A percentile compares a stretch with the other conserved stretches of the same genome.
phyloP scores from a whole-genome alignment of 495 filamentous ascomycete species.

The Aspergillus conjunctus region DNA sequence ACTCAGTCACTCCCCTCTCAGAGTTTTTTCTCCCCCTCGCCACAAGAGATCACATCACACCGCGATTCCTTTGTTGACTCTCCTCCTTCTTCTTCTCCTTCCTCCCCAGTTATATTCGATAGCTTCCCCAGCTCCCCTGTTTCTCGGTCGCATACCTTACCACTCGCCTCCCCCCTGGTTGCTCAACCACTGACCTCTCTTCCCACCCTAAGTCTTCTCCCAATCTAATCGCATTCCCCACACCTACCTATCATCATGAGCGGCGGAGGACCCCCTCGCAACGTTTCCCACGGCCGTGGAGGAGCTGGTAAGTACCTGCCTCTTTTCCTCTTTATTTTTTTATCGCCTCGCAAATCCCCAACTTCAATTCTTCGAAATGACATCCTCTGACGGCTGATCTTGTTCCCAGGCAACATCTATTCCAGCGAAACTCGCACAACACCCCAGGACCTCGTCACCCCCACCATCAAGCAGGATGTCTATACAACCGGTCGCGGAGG shows the following conservation, averaged over 20 bases:
- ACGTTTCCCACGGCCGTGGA: constrained; percentile 57
- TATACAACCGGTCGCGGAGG: constrained; percentile 83
- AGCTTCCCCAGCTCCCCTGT: background rate
- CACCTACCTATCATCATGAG: constrained; percentile 4
- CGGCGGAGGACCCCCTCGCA: constrained; percentile 23
- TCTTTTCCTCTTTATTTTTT: background rate
- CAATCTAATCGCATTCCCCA: constrained; percentile 5
- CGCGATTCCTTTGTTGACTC: background rate
- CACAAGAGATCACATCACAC: constrained; percentile 10
- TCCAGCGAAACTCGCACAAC: constrained; percentile 53
- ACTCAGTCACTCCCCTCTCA: constrained; percentile 11
- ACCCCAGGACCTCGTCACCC: constrained; percentile 71
- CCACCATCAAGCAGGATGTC: constrained; percentile 75
- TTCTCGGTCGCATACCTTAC: background rate
- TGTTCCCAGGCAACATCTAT: constrained; percentile 70
- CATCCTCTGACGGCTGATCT: background rate
- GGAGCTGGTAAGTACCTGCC: constrained; percentile 49
- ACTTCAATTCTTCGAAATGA: too few relatives aligned
- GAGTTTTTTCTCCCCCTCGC: constrained; percentile 11
- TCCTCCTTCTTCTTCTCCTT: too few relatives aligned
- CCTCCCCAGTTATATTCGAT: background rate
- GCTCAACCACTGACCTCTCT: background rate
- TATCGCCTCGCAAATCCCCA: too few relatives aligned
- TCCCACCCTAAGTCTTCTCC: background rate
- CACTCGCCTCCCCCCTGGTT: background rate